These are phyloP conservation scores for Sonneratia alba DNA, from an alignment of 345 rosid species.

Conservation along the genomic window DNA sequence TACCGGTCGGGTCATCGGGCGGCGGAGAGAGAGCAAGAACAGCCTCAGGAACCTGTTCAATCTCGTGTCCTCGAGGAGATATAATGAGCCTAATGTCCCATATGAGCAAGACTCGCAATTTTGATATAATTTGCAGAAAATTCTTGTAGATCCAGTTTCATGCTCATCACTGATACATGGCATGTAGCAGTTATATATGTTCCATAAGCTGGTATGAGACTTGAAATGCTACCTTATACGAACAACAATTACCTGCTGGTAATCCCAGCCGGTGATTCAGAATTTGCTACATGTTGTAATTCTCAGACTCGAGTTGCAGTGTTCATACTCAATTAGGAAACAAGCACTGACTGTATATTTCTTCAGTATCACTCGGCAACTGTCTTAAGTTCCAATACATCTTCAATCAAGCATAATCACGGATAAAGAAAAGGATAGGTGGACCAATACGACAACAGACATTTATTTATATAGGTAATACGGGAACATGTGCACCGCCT, in stretches of 20 bases:
- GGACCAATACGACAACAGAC: conserved; percentile 7
- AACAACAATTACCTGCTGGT: too few species aligned
- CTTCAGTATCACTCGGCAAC: too few species aligned
- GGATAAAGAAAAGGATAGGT: not conserved
- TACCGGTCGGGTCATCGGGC: conserved; percentile 6
- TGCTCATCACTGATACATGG: not conserved
- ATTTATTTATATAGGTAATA: conserved; percentile 18
- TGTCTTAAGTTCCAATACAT: not conserved
- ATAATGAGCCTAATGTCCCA: conserved; percentile 18
- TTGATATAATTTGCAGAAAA: not conserved
- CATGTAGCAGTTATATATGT: conserved; percentile 16
- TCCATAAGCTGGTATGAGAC: not conserved
- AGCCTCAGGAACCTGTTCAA: conserved; percentile 60
- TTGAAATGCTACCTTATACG: too few species aligned
- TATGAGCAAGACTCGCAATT: not conserved
- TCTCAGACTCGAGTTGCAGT: too few species aligned
- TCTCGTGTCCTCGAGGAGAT: conserved; percentile 44
- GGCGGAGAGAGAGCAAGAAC: conserved; percentile 36
- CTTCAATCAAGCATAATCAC: not conserved
- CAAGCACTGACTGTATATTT: too few species aligned
- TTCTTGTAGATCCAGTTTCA: not conserved
- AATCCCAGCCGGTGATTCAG: too few species aligned
- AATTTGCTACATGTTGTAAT: too few species aligned
- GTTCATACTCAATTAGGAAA: too few species aligned
- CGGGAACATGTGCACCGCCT: not conserved